A percentile compares a stretch with the other conserved stretches of the same genome.
phyloP scores from a whole-genome alignment of 495 filamentous ascomycete genomes.

The Amniculicola lignicola region DNA sequence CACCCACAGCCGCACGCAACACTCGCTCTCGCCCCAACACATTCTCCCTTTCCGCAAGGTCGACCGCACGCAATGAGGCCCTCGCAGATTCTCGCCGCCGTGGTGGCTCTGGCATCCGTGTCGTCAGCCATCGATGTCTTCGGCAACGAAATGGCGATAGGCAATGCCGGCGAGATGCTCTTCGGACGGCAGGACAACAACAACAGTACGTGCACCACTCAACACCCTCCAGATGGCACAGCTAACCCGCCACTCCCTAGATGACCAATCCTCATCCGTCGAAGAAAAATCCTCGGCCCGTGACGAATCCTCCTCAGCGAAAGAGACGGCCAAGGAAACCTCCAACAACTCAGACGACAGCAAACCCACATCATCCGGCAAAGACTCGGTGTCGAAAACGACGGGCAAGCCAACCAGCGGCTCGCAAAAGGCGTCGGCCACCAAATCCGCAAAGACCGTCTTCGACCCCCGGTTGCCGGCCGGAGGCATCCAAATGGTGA shows the following conservation, averaged over 20 bases:
- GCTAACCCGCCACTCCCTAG: neutral
- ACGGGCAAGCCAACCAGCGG: slow-evolving; percentile 22
- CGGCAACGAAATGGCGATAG: slow-evolving; percentile 28
- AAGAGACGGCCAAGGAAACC: neutral
- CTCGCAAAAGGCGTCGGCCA: slow-evolving; percentile 7
- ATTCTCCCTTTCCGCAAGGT: neutral
- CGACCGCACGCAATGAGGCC: slow-evolving; percentile 36
- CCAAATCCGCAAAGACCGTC: slow-evolving; percentile 35
- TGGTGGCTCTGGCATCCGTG: slow-evolving; percentile 37
- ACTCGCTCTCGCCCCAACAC: neutral
- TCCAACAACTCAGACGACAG: neutral
- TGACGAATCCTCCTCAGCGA: slow-evolving; percentile 1
- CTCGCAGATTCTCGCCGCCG: slow-evolving; percentile 34
- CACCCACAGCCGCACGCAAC: neutral
- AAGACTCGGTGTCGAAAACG: neutral
- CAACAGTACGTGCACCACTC: neutral
- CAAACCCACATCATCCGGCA: neutral
- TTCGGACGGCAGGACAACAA: slow-evolving; percentile 32
- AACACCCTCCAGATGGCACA: slow-evolving; percentile 2
- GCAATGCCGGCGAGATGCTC: slow-evolving; percentile 26
- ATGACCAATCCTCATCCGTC: neutral
- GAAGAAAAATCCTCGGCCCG: no score
- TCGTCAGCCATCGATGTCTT: slow-evolving; percentile 33
- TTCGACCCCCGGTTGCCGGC: slow-evolving; percentile 60
- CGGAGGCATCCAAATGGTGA: slow-evolving; percentile 80